Conservation (phyloP, 352 stramenopile species). For the Phytophthora agathidicida region DNA sequence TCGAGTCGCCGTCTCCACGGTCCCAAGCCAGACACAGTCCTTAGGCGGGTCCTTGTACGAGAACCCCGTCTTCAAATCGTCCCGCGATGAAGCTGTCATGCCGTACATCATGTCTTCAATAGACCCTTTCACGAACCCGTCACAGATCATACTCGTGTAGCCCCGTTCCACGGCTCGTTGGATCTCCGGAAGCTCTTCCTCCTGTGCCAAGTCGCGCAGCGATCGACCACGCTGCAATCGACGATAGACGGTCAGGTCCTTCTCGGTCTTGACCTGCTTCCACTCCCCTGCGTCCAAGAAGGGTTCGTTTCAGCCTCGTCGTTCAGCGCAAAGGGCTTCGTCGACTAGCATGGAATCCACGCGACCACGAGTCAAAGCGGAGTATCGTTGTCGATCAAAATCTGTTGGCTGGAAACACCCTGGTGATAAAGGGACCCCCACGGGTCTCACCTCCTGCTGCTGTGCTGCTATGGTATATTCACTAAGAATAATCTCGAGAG, state of each 20-base stretch:
- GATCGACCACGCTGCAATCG: conserved; percentile 32
- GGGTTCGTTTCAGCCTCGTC: conserved; percentile 26
- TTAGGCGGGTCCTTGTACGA: conserved; percentile 38
- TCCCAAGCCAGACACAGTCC: conserved; percentile 51
- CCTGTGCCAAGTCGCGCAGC: conserved; percentile 29
- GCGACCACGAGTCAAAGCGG: conserved; percentile 32
- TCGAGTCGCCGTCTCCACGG: conserved; percentile 31
- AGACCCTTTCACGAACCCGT: conserved; percentile 37
- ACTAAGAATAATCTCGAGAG: too few relatives aligned
- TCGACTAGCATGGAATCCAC: conserved; percentile 42
- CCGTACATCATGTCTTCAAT: conserved; percentile 56
- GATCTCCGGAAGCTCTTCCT: conserved; percentile 35
- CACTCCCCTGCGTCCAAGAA: conserved; percentile 51
- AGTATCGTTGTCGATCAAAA: conserved; percentile 40
- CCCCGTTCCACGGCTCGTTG: conserved; percentile 32
- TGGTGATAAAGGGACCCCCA: conserved; percentile 32
- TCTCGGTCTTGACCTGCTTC: conserved; percentile 44
- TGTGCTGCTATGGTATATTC: background rate
- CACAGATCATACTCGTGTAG: conserved; percentile 36
- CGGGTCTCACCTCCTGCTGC: conserved; percentile 13
- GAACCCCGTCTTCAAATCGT: conserved; percentile 44
- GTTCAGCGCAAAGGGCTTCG: conserved; percentile 24
- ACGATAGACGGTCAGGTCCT: conserved; percentile 52
- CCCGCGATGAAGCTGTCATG: conserved; percentile 35
- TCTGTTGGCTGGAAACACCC: conserved; percentile 37